A percentile compares a stretch with the other conserved stretches of the same genome.
Conservation (phyloP, 1,284 basidiomycete species). For the Dichomitus squalens region DNA sequence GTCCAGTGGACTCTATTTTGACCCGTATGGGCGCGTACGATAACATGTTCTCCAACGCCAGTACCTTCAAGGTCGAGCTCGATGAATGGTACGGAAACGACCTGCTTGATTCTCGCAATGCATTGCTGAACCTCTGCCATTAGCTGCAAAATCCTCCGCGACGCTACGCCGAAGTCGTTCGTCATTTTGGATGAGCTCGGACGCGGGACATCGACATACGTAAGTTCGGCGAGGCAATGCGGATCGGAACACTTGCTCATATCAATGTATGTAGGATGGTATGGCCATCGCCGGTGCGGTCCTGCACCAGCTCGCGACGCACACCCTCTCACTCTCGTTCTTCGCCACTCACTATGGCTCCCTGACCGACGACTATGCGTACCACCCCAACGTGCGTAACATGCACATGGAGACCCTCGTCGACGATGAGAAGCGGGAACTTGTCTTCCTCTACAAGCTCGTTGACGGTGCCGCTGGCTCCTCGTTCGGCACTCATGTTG, state of each 20-base stretch:
- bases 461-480: conserved; percentile 87
- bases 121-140: not conserved
- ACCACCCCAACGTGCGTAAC: conserved; percentile 90
- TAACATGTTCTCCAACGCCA: conserved; percentile 94
- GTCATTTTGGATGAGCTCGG: conserved; percentile 97
- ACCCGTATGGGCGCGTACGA: conserved; percentile 99
- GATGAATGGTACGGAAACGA: conserved; percentile 78
- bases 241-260: not conserved
- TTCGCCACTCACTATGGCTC: conserved; percentile 90
- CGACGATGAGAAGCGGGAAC: conserved; percentile 87
- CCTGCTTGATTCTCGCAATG: not conserved
- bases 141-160: conserved; percentile 88
- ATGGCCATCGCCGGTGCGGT: conserved; percentile 97
- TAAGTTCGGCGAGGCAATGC: conserved; percentile 40
- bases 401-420: conserved; percentile 96
- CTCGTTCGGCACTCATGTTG: conserved; percentile 93
- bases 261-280: conserved; percentile 67
- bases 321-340: conserved; percentile 83
- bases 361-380: conserved; percentile 84
- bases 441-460: conserved; percentile 93
- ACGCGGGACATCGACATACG: conserved; percentile 84
- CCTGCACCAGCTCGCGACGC: conserved; percentile 88
- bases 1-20: conserved; percentile 91
- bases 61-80: conserved; percentile 95
- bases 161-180: conserved; percentile 89